Percentiles rank a stretch among this genome's conserved stretches.
These are phyloP conservation scores for Botrytis aclada DNA, from an alignment of 2,329 filamentous ascomycete genomes.

Conservation along the genomic window DNA sequence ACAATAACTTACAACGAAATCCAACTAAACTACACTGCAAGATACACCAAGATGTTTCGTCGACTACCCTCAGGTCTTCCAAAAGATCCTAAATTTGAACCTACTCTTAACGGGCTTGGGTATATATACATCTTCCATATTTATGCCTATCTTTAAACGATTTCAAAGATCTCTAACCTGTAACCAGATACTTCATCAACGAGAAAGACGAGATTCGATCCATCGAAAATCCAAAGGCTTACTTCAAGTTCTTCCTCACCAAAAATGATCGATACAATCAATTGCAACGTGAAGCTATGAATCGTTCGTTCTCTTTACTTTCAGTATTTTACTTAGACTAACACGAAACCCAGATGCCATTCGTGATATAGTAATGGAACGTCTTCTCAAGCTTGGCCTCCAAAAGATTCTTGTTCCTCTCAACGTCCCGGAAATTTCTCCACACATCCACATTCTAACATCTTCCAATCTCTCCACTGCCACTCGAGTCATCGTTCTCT, in stretches of 20 bases:
- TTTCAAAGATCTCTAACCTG: slow-evolving; percentile 13
- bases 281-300: slow-evolving; percentile 69
- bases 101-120: slow-evolving; percentile 69
- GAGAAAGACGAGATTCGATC: slow-evolving; percentile 70
- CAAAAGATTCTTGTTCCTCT: slow-evolving; percentile 60
- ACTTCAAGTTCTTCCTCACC: slow-evolving; percentile 72
- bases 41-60: slow-evolving; percentile 64
- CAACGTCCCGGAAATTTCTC: slow-evolving; percentile 44
- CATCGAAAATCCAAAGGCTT: slow-evolving; percentile 62
- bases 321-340: neutral
- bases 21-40: neutral
- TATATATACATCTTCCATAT: slow-evolving; percentile 39
- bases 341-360: slow-evolving; percentile 53
- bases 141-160: slow-evolving; percentile 10
- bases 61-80: slow-evolving; percentile 67
- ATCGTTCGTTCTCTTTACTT: slow-evolving; percentile 52
- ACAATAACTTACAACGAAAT: neutral
- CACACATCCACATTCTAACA: slow-evolving; percentile 68
- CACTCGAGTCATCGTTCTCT: slow-evolving; percentile 66
- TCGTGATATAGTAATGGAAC: slow-evolving; percentile 56
- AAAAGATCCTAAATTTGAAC: slow-evolving; percentile 63
- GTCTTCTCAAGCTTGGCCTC: slow-evolving; percentile 61
- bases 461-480: slow-evolving; percentile 54
- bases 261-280: slow-evolving; percentile 76
- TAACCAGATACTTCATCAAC: slow-evolving; percentile 65